Conservation (phyloP, 305 asterid genomes). For the Ajuga reptans region DNA sequence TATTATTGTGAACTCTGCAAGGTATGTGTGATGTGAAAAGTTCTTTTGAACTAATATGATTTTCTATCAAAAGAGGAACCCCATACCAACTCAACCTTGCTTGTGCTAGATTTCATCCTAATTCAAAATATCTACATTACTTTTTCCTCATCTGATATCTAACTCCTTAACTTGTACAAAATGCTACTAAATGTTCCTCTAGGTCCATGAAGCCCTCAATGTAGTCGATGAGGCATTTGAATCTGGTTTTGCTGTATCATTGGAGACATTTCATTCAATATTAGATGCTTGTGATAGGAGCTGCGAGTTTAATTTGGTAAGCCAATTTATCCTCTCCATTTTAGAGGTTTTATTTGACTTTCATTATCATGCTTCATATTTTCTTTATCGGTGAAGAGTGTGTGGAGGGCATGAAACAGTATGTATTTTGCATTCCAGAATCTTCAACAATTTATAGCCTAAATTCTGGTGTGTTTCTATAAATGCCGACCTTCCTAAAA, state of each 20-base stretch:
- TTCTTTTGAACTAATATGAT: conserved; percentile 10
- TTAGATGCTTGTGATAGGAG: conserved; percentile 61
- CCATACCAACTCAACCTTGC: conserved; percentile 2
- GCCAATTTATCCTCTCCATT: conserved; percentile 20
- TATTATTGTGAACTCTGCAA: conserved; percentile 49
- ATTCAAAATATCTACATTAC: conserved; percentile 3
- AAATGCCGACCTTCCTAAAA: not conserved
- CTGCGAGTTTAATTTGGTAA: conserved; percentile 77
- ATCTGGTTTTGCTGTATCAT: conserved; percentile 43
- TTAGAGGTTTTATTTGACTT: conserved; percentile 1
- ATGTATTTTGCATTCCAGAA: not conserved
- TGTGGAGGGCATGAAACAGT: not conserved
- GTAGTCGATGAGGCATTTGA: conserved; percentile 47
- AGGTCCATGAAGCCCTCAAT: conserved; percentile 79
- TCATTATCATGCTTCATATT: conserved; percentile 20
- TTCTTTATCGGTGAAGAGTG: conserved; percentile 12
- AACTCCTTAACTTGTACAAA: conserved; percentile 1
- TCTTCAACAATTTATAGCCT: conserved; percentile 6
- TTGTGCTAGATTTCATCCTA: conserved; percentile 9
- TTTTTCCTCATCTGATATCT: not conserved
- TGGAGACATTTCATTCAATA: conserved; percentile 47
- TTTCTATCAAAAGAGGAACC: not conserved
- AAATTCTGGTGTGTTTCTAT: not conserved
- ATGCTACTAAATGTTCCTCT: conserved; percentile 19
- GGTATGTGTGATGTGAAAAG: conserved; percentile 38